Evolutionary conservation across 2,329 filamentous ascomycete genomes (phyloP).

Genomic region (Sordariomycetes sp.): DNA sequence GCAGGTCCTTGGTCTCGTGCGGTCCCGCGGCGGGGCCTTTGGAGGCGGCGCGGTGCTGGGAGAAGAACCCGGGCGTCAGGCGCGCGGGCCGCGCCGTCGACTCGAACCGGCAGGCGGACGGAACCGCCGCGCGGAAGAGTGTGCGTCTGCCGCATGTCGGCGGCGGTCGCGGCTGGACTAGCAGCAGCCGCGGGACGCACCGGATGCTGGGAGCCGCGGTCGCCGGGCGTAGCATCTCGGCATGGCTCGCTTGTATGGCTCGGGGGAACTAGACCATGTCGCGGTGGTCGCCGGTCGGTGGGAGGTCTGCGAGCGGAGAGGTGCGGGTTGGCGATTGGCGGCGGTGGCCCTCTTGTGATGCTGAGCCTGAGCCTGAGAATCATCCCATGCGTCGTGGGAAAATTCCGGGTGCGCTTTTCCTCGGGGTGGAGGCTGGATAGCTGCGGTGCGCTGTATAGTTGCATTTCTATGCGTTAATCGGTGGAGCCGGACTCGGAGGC

Average conservation of each 20-base stretch:
- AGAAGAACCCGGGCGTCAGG: conserved; percentile 3
- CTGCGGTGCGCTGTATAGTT: neutral
- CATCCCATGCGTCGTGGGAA: neutral
- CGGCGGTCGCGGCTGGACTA: neutral
- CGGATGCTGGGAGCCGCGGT: conserved; percentile 2
- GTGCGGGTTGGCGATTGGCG: neutral
- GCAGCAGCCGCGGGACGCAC: neutral
- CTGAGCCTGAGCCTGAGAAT: neutral
- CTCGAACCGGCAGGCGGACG: neutral
- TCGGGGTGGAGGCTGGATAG: neutral
- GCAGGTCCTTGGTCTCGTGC: neutral
- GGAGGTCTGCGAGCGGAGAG: neutral
- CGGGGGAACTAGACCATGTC: neutral
- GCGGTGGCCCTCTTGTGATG: neutral
- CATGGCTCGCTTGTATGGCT: neutral
- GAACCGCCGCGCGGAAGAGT: neutral
- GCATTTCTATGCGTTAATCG: neutral
- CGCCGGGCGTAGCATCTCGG: conserved; percentile 2
- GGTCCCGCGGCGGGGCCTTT: neutral
- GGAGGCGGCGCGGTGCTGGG: neutral
- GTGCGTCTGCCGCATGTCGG: neutral
- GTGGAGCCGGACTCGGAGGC: neutral
- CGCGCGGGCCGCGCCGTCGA: neutral
- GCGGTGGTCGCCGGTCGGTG: neutral
- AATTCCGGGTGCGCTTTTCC: neutral